phyloP scores from a whole-genome alignment of 2,329 filamentous ascomycete genomes.

The Colletotrichum somersetense region DNA sequence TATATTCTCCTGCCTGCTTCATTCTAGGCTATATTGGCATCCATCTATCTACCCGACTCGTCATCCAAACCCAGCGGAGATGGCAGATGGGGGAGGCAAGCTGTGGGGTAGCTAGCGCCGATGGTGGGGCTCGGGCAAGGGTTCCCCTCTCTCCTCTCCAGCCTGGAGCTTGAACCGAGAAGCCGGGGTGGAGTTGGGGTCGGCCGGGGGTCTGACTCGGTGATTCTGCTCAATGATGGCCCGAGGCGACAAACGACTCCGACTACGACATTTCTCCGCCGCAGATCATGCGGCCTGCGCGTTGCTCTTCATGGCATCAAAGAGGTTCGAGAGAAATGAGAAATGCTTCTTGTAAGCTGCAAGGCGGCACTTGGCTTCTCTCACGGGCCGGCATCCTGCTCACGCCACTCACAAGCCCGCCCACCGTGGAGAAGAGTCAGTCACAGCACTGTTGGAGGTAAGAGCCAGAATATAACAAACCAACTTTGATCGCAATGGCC shows the following conservation, averaged over 20 bases:
- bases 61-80: neutral
- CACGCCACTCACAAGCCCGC: neutral
- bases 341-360: neutral
- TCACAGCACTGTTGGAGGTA: neutral
- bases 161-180: neutral
- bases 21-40: neutral
- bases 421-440: neutral
- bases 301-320: neutral
- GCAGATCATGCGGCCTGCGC: slow-evolving; percentile 4
- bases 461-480: neutral
- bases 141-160: slow-evolving; percentile 7
- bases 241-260: slow-evolving; percentile 17
- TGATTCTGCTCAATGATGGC: slow-evolving; percentile 31
- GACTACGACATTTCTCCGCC: slow-evolving; percentile 28
- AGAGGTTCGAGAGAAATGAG: neutral
- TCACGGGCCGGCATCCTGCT: neutral
- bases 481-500: neutral
- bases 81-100: neutral
- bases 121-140: slow-evolving; percentile 4
- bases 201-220: slow-evolving; percentile 23
- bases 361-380: neutral
- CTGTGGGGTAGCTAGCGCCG: slow-evolving; percentile 21
- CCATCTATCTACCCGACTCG: neutral
- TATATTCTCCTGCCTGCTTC: slow-evolving; percentile 1
- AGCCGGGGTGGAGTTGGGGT: slow-evolving; percentile 8